Evolutionary conservation across 495 filamentous ascomycete species (phyloP), one percentile per base, ranked within the genome.

Genomic region (Polyplosphaeria fusca): DNA sequence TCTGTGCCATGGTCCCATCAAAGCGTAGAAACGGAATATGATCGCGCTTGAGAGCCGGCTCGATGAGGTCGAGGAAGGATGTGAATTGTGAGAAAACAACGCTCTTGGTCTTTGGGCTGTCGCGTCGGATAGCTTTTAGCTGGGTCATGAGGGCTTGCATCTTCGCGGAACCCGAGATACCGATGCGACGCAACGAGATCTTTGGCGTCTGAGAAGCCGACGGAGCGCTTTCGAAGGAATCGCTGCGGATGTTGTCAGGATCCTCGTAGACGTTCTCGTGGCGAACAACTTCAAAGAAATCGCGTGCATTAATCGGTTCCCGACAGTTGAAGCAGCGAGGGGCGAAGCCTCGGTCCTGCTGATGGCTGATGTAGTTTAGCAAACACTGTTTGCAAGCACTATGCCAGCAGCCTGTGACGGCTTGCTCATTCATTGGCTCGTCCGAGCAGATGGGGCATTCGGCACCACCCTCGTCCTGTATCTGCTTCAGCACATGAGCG

Each of bases 61-160:
- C 82, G 65, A 98, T 90, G 12, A 97, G 83, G 62, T 92, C 86
- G 49, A 98, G 83, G 71, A 97, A 98, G 1, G 90, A 91, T 9
- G 93, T 98, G 70, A 98, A 98, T 70, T 98, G 93, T 58, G 85
- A 89, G 73, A 98, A 97, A 47, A 97, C 84, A 37, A 95, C 89
- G 24, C 87, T 88, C 76, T 96, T 96, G n/a, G 83, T 87, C 38
- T 71, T 75, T 0, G 87, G 79, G 38, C 78, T 69, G 18, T 77
- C 74, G 39, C 68, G 74, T 7, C 86, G 82, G 3, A 93, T 68
- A 22, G 77, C 71, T 39, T 83, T 82, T 9, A 98, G 82, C 46
- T 89, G 83, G 41, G 76, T 78, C 68, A 96, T 78, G 3, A 98
- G 75, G 0, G 88, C 77, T 23, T 86, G 81, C 52, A 96, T 86